Percentiles rank a stretch among this genome's conserved stretches.
Evolutionary conservation across 768 basidiomycete species (phyloP).

Genomic region (Kwoniella sp.): DNA sequence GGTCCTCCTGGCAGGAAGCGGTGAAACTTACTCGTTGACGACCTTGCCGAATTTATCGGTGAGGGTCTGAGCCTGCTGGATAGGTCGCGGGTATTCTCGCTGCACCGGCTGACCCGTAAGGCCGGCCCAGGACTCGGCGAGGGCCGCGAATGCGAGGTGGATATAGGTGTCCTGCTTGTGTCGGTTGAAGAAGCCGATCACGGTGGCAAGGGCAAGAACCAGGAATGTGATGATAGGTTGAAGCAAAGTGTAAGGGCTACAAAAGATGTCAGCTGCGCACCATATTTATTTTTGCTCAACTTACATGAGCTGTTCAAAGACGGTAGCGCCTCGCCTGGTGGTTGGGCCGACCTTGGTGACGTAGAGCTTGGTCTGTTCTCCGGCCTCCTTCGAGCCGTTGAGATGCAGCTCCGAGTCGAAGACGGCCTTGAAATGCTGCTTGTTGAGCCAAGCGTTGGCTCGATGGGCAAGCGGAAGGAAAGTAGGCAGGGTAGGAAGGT

Average conservation of each 20-base stretch:
- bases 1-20: too few species aligned
- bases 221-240: constrained; percentile 20
- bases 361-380: constrained; percentile 12
- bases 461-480: constrained; percentile 15
- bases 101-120: constrained; percentile 8
- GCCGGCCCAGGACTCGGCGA: constrained; percentile 15
- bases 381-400: constrained; percentile 11
- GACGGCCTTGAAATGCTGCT: constrained; percentile 3
- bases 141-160: constrained; percentile 17
- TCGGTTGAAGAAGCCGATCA: constrained; percentile 19
- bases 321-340: constrained; percentile 4
- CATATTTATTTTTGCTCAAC: neutral
- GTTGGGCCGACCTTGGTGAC: constrained; percentile 28
- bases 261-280: neutral
- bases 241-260: constrained; percentile 25
- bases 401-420: constrained; percentile 16
- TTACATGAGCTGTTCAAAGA: constrained; percentile 25
- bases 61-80: constrained; percentile 20
- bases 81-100: constrained; percentile 4
- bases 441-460: constrained; percentile 6
- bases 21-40: constrained; percentile 3
- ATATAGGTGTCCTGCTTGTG: constrained; percentile 14
- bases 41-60: constrained; percentile 11
- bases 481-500: constrained; percentile 15
- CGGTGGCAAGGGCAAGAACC: constrained; percentile 15